Conservation (phyloP, 2,329 filamentous ascomycete species). For the Xylaria sp. region DNA sequence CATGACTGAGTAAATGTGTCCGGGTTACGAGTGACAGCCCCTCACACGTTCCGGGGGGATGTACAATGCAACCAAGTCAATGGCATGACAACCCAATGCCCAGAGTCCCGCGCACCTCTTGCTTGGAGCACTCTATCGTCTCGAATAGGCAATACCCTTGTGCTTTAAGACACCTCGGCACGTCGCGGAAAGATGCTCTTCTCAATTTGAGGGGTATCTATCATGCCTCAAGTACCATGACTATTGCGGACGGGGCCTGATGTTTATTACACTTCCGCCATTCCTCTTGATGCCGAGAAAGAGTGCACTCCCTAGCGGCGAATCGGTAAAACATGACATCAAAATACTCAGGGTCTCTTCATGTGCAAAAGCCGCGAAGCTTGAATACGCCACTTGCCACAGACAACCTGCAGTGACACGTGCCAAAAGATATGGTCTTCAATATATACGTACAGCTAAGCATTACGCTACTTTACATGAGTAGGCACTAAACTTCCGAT, state of each 20-base stretch:
- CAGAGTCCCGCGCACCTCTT: background rate
- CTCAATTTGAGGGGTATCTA: background rate
- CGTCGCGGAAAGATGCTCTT: background rate
- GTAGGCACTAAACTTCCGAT: slow-evolving; percentile 7
- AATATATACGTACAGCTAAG: background rate
- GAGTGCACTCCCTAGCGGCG: background rate
- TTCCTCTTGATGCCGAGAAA: background rate
- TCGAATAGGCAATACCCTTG: slow-evolving; percentile 4
- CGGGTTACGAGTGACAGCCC: background rate
- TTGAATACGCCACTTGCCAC: background rate
- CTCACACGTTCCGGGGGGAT: background rate
- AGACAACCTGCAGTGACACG: slow-evolving; percentile 13
- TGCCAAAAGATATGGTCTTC: background rate
- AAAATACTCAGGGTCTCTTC: background rate
- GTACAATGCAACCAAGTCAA: background rate
- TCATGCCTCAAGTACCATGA: background rate
- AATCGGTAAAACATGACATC: background rate
- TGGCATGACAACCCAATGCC: background rate
- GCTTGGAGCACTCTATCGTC: background rate
- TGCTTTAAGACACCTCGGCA: background rate
- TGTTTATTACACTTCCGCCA: background rate
- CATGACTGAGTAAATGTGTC: background rate
- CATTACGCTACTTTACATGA: background rate
- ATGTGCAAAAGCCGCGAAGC: background rate
- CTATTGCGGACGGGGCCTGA: background rate